These are phyloP conservation scores for Saccharomycopsis oosterbeekiorum DNA, from an alignment of 805 yeast genomes.

Conservation along the genomic window DNA sequence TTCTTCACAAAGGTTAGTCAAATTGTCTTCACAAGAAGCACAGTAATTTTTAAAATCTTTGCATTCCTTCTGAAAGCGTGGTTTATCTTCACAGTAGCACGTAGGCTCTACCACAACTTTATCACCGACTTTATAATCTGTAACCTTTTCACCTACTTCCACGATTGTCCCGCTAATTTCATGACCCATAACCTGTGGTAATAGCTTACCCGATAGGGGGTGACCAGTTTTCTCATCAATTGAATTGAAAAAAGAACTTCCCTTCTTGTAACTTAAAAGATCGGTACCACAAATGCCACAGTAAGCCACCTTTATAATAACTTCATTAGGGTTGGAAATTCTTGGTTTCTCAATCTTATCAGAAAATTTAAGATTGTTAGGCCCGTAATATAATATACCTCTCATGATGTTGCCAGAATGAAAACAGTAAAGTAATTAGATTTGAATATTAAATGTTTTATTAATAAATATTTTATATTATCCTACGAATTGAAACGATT, in stretches of 20 bases:
- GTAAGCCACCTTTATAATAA: conserved; percentile 34
- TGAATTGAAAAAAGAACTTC: conserved; percentile 46
- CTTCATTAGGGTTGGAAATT: conserved; percentile 29
- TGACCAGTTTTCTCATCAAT: conserved; percentile 24
- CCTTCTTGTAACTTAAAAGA: conserved; percentile 45
- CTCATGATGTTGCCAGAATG: conserved; percentile 25
- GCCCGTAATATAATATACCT: conserved; percentile 33
- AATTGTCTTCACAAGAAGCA: conserved; percentile 34
- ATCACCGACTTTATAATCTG: conserved; percentile 40
- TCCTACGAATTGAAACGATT: too few relatives aligned
- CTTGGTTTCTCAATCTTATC: conserved; percentile 23
- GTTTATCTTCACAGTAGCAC: conserved; percentile 33
- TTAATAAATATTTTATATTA: too few relatives aligned
- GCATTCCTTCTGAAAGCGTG: conserved; percentile 19
- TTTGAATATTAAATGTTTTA: too few relatives aligned
- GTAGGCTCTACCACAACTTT: conserved; percentile 46
- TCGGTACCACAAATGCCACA: conserved; percentile 64
- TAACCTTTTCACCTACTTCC: conserved; percentile 38
- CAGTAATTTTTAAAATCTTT: conserved; percentile 24
- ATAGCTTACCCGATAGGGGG: conserved; percentile 30
- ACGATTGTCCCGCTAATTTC: conserved; percentile 40
- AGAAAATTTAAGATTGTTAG: conserved; percentile 29
- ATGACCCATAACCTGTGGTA: conserved; percentile 48
- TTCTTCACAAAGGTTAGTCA: conserved; percentile 36
- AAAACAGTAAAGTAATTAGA: too few relatives aligned